Percentiles rank a stretch among this genome's conserved stretches.
phyloP scores from a whole-genome alignment of 192 early-diverging fungal species.

The Rhizoclosmatium sp. region DNA sequence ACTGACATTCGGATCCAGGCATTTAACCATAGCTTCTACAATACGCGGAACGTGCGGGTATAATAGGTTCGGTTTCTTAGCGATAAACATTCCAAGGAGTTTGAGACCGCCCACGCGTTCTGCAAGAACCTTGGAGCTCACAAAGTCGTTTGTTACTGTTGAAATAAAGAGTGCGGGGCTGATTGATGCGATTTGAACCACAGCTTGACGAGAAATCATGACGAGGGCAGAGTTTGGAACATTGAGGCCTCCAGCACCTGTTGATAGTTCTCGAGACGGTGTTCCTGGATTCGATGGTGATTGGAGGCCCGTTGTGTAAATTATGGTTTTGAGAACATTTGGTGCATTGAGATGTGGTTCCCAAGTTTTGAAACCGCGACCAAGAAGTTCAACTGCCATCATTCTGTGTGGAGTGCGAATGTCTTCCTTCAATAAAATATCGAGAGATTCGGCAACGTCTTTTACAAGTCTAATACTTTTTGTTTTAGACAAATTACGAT shows the following conservation, averaged over 20 bases:
- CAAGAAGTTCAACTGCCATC: conserved; percentile 75
- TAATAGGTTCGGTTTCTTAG: conserved; percentile 75
- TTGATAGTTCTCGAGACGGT: neutral
- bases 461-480: conserved; percentile 48
- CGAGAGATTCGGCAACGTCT: conserved; percentile 73
- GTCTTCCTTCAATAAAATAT: conserved; percentile 69
- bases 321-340: conserved; percentile 66
- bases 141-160: conserved; percentile 78
- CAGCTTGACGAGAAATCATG: conserved; percentile 69
- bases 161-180: conserved; percentile 75
- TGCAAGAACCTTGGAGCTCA: conserved; percentile 65
- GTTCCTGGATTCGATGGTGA: conserved; percentile 1
- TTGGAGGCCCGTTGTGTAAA: conserved; percentile 59
- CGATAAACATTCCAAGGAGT: conserved; percentile 76
- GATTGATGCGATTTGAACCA: conserved; percentile 72
- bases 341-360: conserved; percentile 78
- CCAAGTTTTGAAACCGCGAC: conserved; percentile 76
- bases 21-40: conserved; percentile 82
- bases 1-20: conserved; percentile 80
- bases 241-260: neutral
- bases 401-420: conserved; percentile 56
- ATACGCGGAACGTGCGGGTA: conserved; percentile 68
- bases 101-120: conserved; percentile 70
- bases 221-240: conserved; percentile 49
- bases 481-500: too few relatives aligned